Evolutionary conservation across 208 protist genomes (phyloP), one percentile per base, ranked within the genome.

Genomic region (Strigomonas galati): DNA sequence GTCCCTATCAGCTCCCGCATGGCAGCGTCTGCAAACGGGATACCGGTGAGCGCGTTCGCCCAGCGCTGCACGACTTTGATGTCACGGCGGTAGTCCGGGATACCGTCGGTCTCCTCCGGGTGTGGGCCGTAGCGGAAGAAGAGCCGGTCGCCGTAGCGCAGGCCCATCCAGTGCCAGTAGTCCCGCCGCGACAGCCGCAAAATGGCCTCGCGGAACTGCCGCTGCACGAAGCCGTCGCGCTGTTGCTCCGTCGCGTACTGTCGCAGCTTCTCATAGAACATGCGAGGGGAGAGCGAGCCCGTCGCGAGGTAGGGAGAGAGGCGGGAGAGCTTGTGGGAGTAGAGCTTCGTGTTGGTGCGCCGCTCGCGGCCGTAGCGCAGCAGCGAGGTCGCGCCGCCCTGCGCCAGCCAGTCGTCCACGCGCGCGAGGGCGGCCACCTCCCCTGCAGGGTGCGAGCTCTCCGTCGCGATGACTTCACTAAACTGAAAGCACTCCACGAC

Each of bases 91-190:
- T 86, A 93, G 56, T 87, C 78, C 5, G 88, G 62, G 5, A 91
- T 66, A 12, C 76, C 75, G 71, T 91, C 87, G 27, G 86, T 93
- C 28, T 87, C 76, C 54, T 91, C 84, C 6, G 91, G 91, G 28
- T 78, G 77, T 19, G 91, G 91, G 3, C 91, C 91, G 64, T 94
- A 94, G 24, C 75, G 67, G 67, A 80, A 87, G 72, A 92, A 93
- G 65, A 96, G 82, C n/a, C 71, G 73, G 14, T 72, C 76, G 2
- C 91, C 91, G 64, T 82, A 94, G 55, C 85, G 84, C 46, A 94
- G 65, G 1, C 88, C 88, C 81, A 91, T 84, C 84, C 87, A 96
- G 59, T 96, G 88, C 83, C 88, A 96, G 72, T 92, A 93, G 64
- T 96, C 91, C 1, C 91, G 84, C 58, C 85, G 75, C 19, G 79